Percentiles rank a stretch among this genome's conserved stretches.
phyloP scores from a whole-genome alignment of 768 basidiomycete genomes.

The Trametes elegans region DNA sequence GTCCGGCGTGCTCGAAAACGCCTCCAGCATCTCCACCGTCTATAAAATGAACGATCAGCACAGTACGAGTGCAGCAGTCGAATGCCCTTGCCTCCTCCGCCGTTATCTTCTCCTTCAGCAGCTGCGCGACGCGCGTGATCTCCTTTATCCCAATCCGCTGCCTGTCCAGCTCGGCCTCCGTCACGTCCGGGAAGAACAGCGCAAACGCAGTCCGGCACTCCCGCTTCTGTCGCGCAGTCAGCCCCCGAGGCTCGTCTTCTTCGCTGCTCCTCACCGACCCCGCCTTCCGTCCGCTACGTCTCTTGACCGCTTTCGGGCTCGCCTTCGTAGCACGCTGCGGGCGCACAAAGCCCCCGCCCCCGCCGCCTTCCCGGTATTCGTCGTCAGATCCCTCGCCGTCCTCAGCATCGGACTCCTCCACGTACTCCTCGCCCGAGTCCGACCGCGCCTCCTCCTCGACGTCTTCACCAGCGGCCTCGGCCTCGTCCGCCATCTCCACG shows the following conservation, averaged over 20 bases:
- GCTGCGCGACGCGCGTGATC: constrained; percentile 53
- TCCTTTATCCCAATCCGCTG: constrained; percentile 68
- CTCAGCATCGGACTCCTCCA: constrained; percentile 24
- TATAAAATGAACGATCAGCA: too few species aligned
- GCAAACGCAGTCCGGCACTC: constrained; percentile 59
- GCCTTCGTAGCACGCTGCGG: constrained; percentile 6
- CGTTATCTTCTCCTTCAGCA: constrained; percentile 70
- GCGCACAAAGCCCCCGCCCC: constrained; percentile 11
- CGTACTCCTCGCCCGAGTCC: constrained; percentile 34
- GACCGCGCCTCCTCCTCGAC: constrained; percentile 22
- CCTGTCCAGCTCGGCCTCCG: constrained; percentile 42
- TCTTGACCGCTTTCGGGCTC: background rate
- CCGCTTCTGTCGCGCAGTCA: constrained; percentile 53
- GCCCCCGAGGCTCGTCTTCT: background rate
- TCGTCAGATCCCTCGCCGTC: constrained; percentile 33
- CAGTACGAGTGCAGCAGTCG: constrained; percentile 2
- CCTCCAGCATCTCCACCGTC: constrained; percentile 80
- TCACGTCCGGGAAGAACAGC: constrained; percentile 67
- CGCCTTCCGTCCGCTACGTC: background rate
- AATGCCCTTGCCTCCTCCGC: constrained; percentile 69
- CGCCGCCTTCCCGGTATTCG: constrained; percentile 25
- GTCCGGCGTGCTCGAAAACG: constrained; percentile 69
- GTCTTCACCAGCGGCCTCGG: constrained; percentile 28
- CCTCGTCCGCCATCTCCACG: constrained; percentile 26
- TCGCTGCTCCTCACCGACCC: background rate